Evolutionary conservation across 345 rosid genomes (phyloP), one percentile per base, ranked within the genome.

Genomic region (Physaria fendleri): DNA sequence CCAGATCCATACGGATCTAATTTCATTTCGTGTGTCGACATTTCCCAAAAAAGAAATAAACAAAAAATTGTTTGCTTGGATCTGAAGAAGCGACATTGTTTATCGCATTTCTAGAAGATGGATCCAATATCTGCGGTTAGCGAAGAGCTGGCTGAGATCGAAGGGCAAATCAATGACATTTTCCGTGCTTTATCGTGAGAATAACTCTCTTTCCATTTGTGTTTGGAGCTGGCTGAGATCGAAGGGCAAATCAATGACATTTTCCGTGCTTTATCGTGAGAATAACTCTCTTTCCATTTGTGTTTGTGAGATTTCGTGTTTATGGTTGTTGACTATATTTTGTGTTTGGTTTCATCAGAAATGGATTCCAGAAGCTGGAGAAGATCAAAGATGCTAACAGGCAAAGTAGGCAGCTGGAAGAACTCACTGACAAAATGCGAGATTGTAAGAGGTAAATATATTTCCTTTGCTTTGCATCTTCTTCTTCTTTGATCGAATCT

Each of bases 301-400:
- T 34, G 10, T 40, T 35, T 15, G n/a, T 45, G 28, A 7, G 6
- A 25, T 35, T 15, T 16, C 3, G 6, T 29, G n/a, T 16, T 49
- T 41, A 17, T 4, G 11, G 11, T 18, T 30, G 15, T 62, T 42
- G 6, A 32, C 1, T 45, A 1, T 2, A 50, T 30, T 14, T 47
- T 9, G 24, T 37, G 9, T 53, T 45, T 4, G 18, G 6, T 48
- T 15, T 17, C 2, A 54, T 35, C 78, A 91, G 98, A 66, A 87
- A 85, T 82, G 98, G 96, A 5, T 91, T 93, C 74, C 95, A 90
- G 78, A 93, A 85, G 77, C 71, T 93, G 78, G 97, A 93, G 64
- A 93, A 93, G 78, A 79, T 93, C 44, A 93, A 93, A 78, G 99
- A 93, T 74, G 80, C 77, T 16, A 93, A 56, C 65, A 81, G 99